Base-by-base conservation (phyloP, 1,139 yeast species). In the Chernovozyma aurita region DNA sequence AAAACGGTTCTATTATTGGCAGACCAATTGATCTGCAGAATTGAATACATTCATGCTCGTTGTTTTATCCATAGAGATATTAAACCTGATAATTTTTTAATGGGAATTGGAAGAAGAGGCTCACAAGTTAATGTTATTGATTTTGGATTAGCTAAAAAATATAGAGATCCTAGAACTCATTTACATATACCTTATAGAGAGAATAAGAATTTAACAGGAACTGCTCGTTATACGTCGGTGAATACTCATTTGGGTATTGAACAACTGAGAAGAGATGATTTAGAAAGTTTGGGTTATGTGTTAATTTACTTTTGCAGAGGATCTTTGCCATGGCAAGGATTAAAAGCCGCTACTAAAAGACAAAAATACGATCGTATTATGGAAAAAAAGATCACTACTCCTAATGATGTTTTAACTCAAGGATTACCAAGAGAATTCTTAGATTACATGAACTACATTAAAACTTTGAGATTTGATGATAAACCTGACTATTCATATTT, bases 241-340 rank as follows among this genome's bases (percentile, higher is more conserved):
- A 92, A 92, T 60, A 92, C 98, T 22, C 98, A 92, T 65, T 73
- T 92, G 57, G 98, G 98, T 36, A 85, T 92, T 50, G 98, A 92
- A 62, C 98, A 92, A 63, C 81, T 88, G 43, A 81, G 98, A 64
- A 78, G 98, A 59, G 98, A 92, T 61, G 98, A 92, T 61, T 77
- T 92, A 64, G 98, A 92, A 65, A 82, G 95, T 47, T 75, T 92
- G 60, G 97, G 97, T 29, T 92, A 92, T 59, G 97, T 92, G 31
- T 78, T 92, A 55, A 87, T 92, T 52, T 92, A 92, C 65, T 92
- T 92, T 59, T 81, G 95, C 60, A 79, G 96, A 45, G 98, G 98
- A 28, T 85, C 94, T 17, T 72, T 92, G 55, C 98, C 98, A 37
- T 92, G 98, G 98, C 98, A 92, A 66, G 98, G 98, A 12, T 77